Evolutionary conservation across 2,329 filamentous ascomycete species (phyloP).

Genomic region (Sclerotinia sclerotiorum): DNA sequence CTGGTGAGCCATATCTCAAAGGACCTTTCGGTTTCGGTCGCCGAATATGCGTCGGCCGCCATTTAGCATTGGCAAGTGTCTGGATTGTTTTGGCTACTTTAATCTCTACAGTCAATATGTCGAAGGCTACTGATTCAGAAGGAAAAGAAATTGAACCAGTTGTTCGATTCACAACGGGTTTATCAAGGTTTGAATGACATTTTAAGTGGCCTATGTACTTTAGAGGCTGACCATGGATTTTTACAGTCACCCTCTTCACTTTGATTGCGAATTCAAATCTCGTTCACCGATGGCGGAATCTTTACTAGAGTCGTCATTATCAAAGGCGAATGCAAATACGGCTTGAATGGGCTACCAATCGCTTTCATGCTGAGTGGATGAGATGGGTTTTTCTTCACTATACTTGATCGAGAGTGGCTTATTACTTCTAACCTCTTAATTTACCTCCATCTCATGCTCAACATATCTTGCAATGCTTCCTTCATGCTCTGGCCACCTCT

Average conservation of each 20-base stretch:
- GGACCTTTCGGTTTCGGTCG: constrained; percentile 54
- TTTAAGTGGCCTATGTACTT: not conserved
- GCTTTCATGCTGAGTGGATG: not conserved
- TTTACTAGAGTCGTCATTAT: not conserved
- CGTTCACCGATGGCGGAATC: not conserved
- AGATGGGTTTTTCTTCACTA: not conserved
- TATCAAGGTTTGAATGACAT: constrained; percentile 32
- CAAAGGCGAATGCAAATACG: not conserved
- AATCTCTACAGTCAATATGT: constrained; percentile 44
- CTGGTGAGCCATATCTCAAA: constrained; percentile 48
- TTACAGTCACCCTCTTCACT: constrained; percentile 1
- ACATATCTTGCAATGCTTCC: not conserved
- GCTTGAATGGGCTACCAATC: not conserved
- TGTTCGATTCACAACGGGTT: constrained; percentile 32
- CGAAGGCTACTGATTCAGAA: constrained; percentile 40
- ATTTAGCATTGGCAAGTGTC: constrained; percentile 49
- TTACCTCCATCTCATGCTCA: not conserved
- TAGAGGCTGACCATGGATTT: not conserved
- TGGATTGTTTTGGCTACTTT: constrained; percentile 46
- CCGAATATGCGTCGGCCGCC: constrained; percentile 50
- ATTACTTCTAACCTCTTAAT: too few species aligned
- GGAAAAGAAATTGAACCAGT: constrained; percentile 41
- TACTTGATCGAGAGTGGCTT: not conserved
- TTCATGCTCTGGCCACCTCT: not conserved
- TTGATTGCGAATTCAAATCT: constrained; percentile 2